Conservation (phyloP, 306 rosid genomes). For the Pachyrhizus erosus region DNA sequence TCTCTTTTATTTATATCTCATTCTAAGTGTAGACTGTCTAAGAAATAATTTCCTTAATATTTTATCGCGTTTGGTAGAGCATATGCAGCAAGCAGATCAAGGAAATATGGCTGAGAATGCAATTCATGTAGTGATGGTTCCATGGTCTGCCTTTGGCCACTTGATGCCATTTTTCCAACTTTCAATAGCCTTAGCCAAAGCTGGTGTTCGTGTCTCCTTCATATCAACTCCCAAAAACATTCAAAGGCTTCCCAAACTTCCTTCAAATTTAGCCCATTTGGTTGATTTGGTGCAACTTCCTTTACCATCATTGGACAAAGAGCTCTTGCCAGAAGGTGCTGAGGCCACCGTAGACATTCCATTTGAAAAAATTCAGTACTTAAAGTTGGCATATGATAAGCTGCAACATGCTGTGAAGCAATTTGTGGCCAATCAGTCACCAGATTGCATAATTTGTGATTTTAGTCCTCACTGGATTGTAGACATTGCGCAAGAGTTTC, state of each 20-base stretch:
- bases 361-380: conserved; percentile 14
- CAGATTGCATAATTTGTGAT: conserved; percentile 47
- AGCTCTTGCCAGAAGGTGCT: conserved; percentile 40
- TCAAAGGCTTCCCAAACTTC: conserved; percentile 43
- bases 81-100: conserved; percentile 34
- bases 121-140: conserved; percentile 42
- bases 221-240: conserved; percentile 47
- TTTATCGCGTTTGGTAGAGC: no score
- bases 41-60: no score
- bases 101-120: conserved; percentile 35
- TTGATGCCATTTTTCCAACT: conserved; percentile 44
- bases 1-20: no score
- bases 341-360: conserved; percentile 46
- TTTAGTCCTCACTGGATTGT: background rate
- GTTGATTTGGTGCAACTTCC: conserved; percentile 37
- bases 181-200: conserved; percentile 47
- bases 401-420: conserved; percentile 6
- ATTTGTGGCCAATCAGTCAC: conserved; percentile 5
- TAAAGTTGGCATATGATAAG: conserved; percentile 28
- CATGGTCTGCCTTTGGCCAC: conserved; percentile 53
- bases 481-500: conserved; percentile 30
- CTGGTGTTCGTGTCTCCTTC: conserved; percentile 41
- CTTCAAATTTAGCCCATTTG: conserved; percentile 34
- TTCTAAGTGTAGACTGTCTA: no score
- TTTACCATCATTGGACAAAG: conserved; percentile 27